A percentile compares a stretch with the other conserved stretches of the same genome.
phyloP scores from a whole-genome alignment of 257 asterid species.

The Linderniella brevidens region DNA sequence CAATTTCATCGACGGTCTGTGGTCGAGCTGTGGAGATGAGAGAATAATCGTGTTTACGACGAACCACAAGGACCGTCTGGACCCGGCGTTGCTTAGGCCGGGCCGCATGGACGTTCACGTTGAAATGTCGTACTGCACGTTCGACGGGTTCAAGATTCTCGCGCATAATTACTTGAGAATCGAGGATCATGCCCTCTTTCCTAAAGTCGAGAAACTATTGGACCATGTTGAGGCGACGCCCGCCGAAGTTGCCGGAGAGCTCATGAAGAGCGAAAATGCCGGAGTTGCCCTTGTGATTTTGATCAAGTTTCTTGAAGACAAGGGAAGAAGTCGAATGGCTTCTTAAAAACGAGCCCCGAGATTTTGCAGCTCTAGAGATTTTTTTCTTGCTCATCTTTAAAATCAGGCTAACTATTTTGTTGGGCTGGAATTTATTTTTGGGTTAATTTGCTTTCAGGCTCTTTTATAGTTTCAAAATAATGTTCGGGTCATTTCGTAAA shows the following conservation, averaged over 20 bases:
- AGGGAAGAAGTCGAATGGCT: too few relatives aligned
- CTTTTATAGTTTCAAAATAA: too few relatives aligned
- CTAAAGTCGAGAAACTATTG: background rate
- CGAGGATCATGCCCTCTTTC: background rate
- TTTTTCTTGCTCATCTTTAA: too few relatives aligned
- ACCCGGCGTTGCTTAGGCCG: constrained; percentile 39
- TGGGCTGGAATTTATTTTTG: too few relatives aligned
- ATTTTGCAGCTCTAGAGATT: too few relatives aligned
- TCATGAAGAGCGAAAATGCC: background rate
- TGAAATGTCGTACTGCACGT: constrained; percentile 33
- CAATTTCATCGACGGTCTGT: constrained; percentile 51
- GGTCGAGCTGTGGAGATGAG: constrained; percentile 52
- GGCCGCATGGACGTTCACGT: constrained; percentile 55
- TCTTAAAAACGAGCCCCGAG: background rate
- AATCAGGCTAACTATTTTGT: too few relatives aligned
- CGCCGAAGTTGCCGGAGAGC: constrained; percentile 2
- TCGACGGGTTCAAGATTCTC: constrained; percentile 22
- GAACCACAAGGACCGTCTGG: constrained; percentile 33
- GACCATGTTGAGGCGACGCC: background rate
- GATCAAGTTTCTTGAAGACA: background rate
- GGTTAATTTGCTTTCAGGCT: too few relatives aligned
- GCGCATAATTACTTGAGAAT: constrained; percentile 20
- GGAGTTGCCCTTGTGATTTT: background rate
- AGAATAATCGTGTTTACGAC: constrained; percentile 48
- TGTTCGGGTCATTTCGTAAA: too few relatives aligned